Conservation (phyloP, 805 yeast genomes). For the Suhomyces faveliae region DNA sequence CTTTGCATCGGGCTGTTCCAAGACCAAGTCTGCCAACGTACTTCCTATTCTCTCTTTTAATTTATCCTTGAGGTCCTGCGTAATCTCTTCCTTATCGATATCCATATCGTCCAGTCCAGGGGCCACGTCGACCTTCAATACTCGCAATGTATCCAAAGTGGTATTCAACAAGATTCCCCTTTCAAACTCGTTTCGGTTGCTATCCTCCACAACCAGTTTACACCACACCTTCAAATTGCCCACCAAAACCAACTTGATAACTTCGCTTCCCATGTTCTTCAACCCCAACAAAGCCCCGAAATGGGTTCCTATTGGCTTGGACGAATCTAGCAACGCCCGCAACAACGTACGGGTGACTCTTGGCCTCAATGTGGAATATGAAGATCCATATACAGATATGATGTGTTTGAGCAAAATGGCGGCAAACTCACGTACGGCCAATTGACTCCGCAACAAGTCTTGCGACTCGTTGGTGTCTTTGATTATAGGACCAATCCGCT, state of each 20-base stretch:
- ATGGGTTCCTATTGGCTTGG: constrained; percentile 83
- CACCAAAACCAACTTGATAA: constrained; percentile 74
- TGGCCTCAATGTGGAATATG: constrained; percentile 87
- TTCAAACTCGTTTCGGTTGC: constrained; percentile 44
- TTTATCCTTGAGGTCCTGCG: constrained; percentile 37
- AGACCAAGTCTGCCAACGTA: constrained; percentile 49
- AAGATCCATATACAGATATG: constrained; percentile 74
- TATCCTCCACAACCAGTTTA: constrained; percentile 49
- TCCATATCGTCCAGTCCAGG: constrained; percentile 31
- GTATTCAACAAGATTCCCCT: constrained; percentile 45
- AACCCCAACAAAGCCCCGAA: constrained; percentile 90
- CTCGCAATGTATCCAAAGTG: constrained; percentile 54
- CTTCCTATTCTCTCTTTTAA: constrained; percentile 61
- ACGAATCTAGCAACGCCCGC: constrained; percentile 84
- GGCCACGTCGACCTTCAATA: constrained; percentile 35
- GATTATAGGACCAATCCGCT: constrained; percentile 65
- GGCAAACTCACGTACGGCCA: constrained; percentile 83
- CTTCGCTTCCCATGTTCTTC: constrained; percentile 81
- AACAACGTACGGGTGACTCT: constrained; percentile 90
- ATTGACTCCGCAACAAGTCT: constrained; percentile 32
- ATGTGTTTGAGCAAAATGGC: constrained; percentile 78
- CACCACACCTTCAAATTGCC: constrained; percentile 88
- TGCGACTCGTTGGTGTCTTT: constrained; percentile 37
- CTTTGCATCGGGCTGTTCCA: constrained; percentile 47
- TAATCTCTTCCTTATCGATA: constrained; percentile 25